Percentiles rank a stretch among this genome's conserved stretches.
These are phyloP conservation scores for Backusella macrospora DNA, from an alignment of 192 early-diverging fungal genomes.

Conservation along the genomic window DNA sequence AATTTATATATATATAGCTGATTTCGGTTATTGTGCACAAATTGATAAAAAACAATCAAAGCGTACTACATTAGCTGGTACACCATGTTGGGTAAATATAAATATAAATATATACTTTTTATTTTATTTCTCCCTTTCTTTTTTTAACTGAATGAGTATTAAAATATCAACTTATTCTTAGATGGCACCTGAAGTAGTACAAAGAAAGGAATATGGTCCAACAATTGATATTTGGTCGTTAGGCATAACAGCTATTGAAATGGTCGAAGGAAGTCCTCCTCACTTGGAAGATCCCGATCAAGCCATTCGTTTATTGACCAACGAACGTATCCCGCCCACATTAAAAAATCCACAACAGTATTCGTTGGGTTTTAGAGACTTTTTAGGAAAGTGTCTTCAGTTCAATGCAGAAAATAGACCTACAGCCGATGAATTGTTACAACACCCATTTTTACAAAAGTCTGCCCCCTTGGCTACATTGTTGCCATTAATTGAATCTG, in stretches of 20 bases:
- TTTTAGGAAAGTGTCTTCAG: conserved; percentile 77
- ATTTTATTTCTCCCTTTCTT: not conserved
- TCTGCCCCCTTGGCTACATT: conserved; percentile 81
- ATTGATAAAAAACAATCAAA: conserved; percentile 65
- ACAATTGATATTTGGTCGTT: conserved; percentile 96
- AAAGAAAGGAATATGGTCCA: conserved; percentile 84
- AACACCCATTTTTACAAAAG: conserved; percentile 83
- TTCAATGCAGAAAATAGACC: conserved; percentile 82
- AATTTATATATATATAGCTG: conserved; percentile 51
- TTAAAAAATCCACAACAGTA: conserved; percentile 84
- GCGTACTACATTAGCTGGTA: conserved; percentile 80
- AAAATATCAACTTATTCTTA: not conserved
- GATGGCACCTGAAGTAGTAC: conserved; percentile 96
- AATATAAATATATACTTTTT: too few species aligned
- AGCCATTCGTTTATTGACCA: conserved; percentile 81
- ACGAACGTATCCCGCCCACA: conserved; percentile 82
- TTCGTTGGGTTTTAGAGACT: conserved; percentile 75
- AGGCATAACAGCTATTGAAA: conserved; percentile 96
- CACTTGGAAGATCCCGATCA: conserved; percentile 90
- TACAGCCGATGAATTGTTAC: conserved; percentile 73
- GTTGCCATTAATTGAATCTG: conserved; percentile 67
- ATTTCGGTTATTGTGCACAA: conserved; percentile 88
- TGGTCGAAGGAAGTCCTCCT: conserved; percentile 95
- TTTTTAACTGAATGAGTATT: not conserved
- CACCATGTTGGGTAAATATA: conserved; percentile 79